Percentiles rank a stretch among this genome's conserved stretches.
phyloP scores from a whole-genome alignment of 768 basidiomycete genomes.

The Leccinum disarticulatum region DNA sequence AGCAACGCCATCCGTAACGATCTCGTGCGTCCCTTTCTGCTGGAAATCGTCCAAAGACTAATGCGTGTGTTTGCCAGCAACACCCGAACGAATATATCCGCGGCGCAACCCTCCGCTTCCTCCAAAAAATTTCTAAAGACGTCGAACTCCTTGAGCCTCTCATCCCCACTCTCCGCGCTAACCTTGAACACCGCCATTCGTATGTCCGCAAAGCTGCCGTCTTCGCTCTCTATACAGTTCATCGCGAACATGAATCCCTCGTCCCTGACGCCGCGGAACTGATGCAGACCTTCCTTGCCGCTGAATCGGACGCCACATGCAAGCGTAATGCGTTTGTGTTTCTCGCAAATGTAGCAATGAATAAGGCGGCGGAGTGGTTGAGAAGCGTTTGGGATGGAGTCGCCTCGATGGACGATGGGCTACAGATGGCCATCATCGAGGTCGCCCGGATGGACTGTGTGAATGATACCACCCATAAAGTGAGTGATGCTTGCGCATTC shows the following conservation, averaged over 20 bases:
- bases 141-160: conserved; percentile 93
- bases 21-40: conserved; percentile 55
- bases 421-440: conserved; percentile 97
- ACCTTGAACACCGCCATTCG: conserved; percentile 95
- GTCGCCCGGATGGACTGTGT: conserved; percentile 89
- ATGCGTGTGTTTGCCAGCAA: conserved; percentile 57
- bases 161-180: conserved; percentile 88
- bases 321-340: conserved; percentile 98
- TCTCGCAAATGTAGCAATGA: conserved; percentile 81
- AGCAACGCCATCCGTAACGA: conserved; percentile 98
- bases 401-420: conserved; percentile 77
- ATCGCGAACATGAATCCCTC: conserved; percentile 90
- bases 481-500: conserved; percentile 38
- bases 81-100: conserved; percentile 99
- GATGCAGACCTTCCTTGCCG: conserved; percentile 92
- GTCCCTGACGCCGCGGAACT: conserved; percentile 96
- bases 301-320: conserved; percentile 94
- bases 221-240: conserved; percentile 93
- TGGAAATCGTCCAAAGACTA: neutral
- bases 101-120: conserved; percentile 93
- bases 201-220: conserved; percentile 99
- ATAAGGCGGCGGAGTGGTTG: conserved; percentile 91
- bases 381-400: conserved; percentile 83
- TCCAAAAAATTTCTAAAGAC: conserved; percentile 94
- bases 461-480: conserved; percentile 77